Evolutionary conservation across 768 basidiomycete species (phyloP).

Genomic region (Tulasnella sp.): DNA sequence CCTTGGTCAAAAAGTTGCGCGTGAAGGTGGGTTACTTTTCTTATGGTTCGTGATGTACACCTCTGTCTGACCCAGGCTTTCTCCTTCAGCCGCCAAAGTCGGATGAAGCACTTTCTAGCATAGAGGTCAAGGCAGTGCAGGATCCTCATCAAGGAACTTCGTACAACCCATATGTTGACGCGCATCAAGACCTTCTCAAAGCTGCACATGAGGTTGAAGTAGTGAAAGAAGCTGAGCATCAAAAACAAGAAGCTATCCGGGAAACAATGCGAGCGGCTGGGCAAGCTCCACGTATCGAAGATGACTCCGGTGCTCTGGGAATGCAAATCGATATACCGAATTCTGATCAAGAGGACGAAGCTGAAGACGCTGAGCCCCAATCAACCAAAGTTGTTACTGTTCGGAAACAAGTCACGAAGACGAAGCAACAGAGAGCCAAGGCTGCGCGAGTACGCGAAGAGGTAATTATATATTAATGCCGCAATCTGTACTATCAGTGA

Average conservation of each 20-base stretch:
- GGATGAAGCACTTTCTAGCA: slow-evolving; percentile 36
- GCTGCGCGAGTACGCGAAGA: slow-evolving; percentile 51
- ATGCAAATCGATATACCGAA: slow-evolving; percentile 46
- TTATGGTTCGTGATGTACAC: neutral
- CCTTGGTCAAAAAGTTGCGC: slow-evolving; percentile 27
- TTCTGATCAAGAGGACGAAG: slow-evolving; percentile 20
- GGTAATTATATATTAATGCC: slow-evolving; percentile 29
- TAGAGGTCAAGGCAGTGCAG: slow-evolving; percentile 50
- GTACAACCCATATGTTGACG: slow-evolving; percentile 71
- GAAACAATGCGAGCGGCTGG: slow-evolving; percentile 30
- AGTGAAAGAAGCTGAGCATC: slow-evolving; percentile 39
- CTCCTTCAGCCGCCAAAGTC: slow-evolving; percentile 37
- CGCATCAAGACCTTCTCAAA: slow-evolving; percentile 57
- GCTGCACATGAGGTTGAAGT: slow-evolving; percentile 56
- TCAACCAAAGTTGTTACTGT: neutral
- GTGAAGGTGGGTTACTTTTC: slow-evolving; percentile 39
- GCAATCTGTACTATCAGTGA: neutral
- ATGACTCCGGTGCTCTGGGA: no score
- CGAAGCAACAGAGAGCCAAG: slow-evolving; percentile 54
- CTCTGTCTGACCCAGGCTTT: neutral
- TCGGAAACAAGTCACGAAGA: slow-evolving; percentile 31
- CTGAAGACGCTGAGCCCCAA: slow-evolving; percentile 22
- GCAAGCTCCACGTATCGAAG: no score
- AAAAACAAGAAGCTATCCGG: slow-evolving; percentile 45
- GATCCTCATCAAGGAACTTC: slow-evolving; percentile 74